Base-by-base conservation (phyloP, 176 grass and related monocot genomes). In the Areca catechu region DNA sequence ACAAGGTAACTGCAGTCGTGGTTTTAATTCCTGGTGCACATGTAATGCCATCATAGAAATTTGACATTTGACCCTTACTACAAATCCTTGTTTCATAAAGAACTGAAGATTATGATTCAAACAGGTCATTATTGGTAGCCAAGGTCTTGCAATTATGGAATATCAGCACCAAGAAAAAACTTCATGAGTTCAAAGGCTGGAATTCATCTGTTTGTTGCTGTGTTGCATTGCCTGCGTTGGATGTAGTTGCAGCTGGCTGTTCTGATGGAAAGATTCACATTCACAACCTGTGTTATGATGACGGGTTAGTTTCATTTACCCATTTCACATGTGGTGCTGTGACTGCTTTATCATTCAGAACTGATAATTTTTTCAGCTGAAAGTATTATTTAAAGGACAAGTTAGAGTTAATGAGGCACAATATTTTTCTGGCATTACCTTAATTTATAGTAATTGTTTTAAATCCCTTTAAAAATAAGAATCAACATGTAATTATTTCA, bases 121-220 rank as follows among this genome's bases (percentile, higher is more conserved):
- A 76, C 70, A 98, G 93, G 63, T 98, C 28, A 68, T 92, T 63
- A 72, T 98, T 58, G 84, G 93, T 59, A 98, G 78, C 61, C 74
- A 92, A 82, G 93, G 93, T 23, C 78, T 82, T 92, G 24, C 93
- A 88, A 62, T 70, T 98, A 49, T 92, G 84, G 93, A 98, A 98
- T 75, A 85, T 98, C 68, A 85, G 72, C 63, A 85, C 87, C 14
- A 88, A 83, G 55, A 73, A 78, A 67, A 98, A 92, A 54, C 0
- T 98, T 20, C 85, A 92, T 60, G 87, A 92, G 53, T 88, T 98
- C 65, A 92, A 75, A 67, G 93, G 93, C 50, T 98, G 87, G 87
- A 71, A 72, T 30, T 97, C 93, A 30, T 67, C 86, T 50, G 80
- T 92, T 24, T 43, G 62, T 70, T 88, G 87, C 24, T 88, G 86